Percentiles rank a stretch among this genome's conserved stretches.
phyloP scores from a whole-genome alignment of 495 filamentous ascomycete species.

The Hapsidospora chrysogenum region DNA sequence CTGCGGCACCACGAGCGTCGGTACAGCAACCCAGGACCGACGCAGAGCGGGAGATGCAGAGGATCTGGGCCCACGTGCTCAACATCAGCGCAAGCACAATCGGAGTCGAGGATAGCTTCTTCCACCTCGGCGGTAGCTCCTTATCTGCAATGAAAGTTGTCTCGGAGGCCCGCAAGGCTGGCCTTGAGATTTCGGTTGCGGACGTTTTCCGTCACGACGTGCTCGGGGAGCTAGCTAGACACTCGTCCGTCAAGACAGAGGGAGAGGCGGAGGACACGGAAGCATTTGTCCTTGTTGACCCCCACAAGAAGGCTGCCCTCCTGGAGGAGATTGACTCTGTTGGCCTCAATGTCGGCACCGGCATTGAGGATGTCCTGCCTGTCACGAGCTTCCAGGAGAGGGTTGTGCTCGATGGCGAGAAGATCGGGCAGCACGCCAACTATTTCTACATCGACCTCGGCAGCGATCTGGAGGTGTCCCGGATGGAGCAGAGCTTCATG shows the following conservation, averaged over 20 bases:
- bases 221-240: neutral
- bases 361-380: neutral
- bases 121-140: slow-evolving; percentile 30
- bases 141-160: slow-evolving; percentile 29
- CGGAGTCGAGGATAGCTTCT: slow-evolving; percentile 28
- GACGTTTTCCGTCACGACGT: neutral
- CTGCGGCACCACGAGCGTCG: no score
- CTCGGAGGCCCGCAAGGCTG: slow-evolving; percentile 13
- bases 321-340: neutral
- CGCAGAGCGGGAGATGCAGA: neutral
- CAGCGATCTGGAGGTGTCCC: slow-evolving; percentile 26
- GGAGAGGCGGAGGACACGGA: no score
- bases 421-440: slow-evolving; percentile 15
- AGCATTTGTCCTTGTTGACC: no score
- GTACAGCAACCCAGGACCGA: neutral
- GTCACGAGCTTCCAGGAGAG: neutral
- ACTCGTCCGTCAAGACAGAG: no score
- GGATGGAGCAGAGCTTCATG: slow-evolving; percentile 23
- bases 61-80: neutral
- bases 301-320: neutral
- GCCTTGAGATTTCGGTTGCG: neutral
- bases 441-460: slow-evolving; percentile 40
- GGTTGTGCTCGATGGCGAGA: neutral
- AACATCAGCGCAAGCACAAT: neutral
- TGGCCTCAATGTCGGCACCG: neutral